These are phyloP conservation scores for Dispira simplex DNA, from an alignment of 192 early-diverging fungal species.

Conservation along the genomic window DNA sequence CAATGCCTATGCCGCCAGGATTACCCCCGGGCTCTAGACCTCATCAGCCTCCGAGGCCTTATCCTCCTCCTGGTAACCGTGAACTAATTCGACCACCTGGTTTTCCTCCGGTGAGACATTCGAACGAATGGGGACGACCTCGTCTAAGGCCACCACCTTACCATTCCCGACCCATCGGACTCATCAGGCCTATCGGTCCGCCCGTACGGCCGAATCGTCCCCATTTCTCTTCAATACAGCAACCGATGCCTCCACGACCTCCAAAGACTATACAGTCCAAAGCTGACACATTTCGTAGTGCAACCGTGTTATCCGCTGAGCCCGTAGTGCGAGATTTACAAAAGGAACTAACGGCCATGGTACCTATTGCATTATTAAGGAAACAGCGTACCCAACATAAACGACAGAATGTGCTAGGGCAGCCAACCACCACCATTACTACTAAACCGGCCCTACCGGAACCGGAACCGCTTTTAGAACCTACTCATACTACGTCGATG, in stretches of 20 bases:
- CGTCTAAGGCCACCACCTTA: background rate
- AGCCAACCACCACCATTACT: background rate
- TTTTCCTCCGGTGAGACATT: slow-evolving; percentile 4
- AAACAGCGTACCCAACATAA: slow-evolving; percentile 19
- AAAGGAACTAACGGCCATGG: slow-evolving; percentile 57
- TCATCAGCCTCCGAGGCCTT: slow-evolving; percentile 12
- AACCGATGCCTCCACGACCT: slow-evolving; percentile 15
- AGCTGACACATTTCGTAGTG: background rate
- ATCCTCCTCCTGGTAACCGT: slow-evolving; percentile 13
- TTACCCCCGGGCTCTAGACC: slow-evolving; percentile 11
- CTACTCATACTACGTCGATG: background rate
- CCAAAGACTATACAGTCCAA: background rate
- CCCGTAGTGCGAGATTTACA: slow-evolving; percentile 67
- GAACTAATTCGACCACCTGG: slow-evolving; percentile 12
- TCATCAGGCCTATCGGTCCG: background rate
- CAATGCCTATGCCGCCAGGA: slow-evolving; percentile 12
- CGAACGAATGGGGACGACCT: background rate
- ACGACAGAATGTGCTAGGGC: background rate
- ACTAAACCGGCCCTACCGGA: background rate
- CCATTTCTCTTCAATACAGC: slow-evolving; percentile 7
- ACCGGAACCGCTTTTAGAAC: background rate
- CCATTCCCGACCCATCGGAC: background rate
- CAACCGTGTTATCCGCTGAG: slow-evolving; percentile 49
- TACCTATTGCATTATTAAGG: slow-evolving; percentile 42
- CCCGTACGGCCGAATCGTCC: background rate